A percentile compares a stretch with the other conserved stretches of the same genome.
Conservation (phyloP, 345 rosid species). For the Syzygium grande region DNA sequence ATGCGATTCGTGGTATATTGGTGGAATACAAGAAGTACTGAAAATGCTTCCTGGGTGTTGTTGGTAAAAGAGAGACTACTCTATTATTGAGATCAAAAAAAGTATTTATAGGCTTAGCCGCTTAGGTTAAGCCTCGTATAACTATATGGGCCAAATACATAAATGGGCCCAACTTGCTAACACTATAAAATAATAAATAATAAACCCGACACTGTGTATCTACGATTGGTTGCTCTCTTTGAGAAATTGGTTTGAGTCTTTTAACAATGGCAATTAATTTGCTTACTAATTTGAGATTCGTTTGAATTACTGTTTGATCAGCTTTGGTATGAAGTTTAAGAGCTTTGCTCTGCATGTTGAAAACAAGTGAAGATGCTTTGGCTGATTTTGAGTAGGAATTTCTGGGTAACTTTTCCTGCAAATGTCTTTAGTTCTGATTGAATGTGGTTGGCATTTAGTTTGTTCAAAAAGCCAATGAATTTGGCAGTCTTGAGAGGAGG, state of each 20-base stretch:
- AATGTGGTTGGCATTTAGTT: background rate
- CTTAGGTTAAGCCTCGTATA: no score
- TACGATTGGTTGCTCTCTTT: background rate
- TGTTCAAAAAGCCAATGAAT: background rate
- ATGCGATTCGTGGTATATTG: background rate
- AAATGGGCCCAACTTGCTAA: no score
- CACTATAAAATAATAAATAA: no score
- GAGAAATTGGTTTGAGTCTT: background rate
- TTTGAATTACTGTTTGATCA: background rate
- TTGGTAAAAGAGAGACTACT: no score
- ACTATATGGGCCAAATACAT: no score
- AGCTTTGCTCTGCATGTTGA: background rate
- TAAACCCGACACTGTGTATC: background rate
- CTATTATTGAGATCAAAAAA: no score
- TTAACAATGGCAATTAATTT: background rate
- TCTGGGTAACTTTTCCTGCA: background rate
- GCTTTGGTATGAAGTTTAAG: background rate
- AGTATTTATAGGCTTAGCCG: no score
- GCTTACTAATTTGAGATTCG: background rate
- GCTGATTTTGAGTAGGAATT: background rate
- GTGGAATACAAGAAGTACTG: background rate
- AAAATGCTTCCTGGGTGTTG: background rate
- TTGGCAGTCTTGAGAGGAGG: background rate
- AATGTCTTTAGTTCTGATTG: background rate
- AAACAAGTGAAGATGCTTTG: background rate